These are phyloP conservation scores for Withania somnifera DNA, from an alignment of 305 asterid species.

Conservation along the genomic window DNA sequence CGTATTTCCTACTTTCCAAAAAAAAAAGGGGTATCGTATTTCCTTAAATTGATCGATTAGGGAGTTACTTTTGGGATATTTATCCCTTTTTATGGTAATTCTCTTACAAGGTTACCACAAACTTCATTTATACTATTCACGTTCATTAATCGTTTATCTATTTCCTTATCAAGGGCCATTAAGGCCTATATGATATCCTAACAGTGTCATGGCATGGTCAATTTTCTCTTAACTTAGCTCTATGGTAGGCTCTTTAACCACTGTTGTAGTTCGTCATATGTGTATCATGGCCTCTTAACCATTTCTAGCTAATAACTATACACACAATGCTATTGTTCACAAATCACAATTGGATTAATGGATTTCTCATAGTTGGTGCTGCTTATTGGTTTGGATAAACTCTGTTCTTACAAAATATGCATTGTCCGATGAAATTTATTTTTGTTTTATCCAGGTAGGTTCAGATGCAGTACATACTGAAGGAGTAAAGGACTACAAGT, in stretches of 20 bases:
- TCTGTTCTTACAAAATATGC: not conserved
- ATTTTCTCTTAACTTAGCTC: not conserved
- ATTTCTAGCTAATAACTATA: not conserved
- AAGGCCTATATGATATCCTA: not conserved
- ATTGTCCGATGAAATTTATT: conserved; percentile 8
- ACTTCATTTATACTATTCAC: not conserved
- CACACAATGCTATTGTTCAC: not conserved
- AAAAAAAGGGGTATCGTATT: not conserved
- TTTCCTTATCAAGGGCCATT: not conserved
- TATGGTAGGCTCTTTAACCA: not conserved
- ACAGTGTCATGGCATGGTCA: not conserved
- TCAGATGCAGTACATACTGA: conserved; percentile 10
- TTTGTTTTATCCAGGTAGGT: conserved; percentile 35
- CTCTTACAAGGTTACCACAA: not conserved
- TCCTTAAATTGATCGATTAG: not conserved
- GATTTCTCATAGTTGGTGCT: not conserved
- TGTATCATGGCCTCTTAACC: not conserved
- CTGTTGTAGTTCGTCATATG: not conserved
- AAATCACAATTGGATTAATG: not conserved
- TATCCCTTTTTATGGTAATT: not conserved
- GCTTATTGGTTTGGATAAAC: too few relatives aligned
- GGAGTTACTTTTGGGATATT: not conserved
- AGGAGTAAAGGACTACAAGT: conserved; percentile 13
- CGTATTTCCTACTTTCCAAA: too few relatives aligned
- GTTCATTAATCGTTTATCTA: not conserved